Evolutionary conservation across 2,329 filamentous ascomycete species (phyloP).

Genomic region (Metarhizium album): DNA sequence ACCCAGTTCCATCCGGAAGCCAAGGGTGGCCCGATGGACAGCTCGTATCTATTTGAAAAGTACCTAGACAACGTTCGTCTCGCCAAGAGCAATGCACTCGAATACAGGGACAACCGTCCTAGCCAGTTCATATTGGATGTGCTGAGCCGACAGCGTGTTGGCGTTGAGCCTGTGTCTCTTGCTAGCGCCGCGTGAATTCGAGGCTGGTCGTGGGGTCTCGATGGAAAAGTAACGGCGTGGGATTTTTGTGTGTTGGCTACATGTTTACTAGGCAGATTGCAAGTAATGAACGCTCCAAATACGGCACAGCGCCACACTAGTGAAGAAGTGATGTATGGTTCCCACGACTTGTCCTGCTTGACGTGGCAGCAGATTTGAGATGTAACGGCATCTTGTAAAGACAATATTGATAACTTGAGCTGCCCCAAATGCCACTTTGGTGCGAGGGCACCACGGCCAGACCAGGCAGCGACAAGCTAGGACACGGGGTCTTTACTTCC

Average conservation of each 20-base stretch:
- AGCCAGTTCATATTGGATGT: slow-evolving; percentile 83
- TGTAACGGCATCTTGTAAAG: no score
- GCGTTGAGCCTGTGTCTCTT: slow-evolving; percentile 58
- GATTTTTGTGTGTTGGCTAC: background rate
- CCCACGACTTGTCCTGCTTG: no score
- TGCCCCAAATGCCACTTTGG: no score
- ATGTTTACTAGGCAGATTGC: background rate
- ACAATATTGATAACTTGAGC: no score
- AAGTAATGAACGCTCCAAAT: background rate
- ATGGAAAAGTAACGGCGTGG: slow-evolving; percentile 3
- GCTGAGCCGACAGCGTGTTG: slow-evolving; percentile 87
- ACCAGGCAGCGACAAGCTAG: no score
- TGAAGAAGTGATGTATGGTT: background rate
- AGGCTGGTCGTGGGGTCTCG: background rate
- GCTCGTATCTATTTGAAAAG: slow-evolving; percentile 90
- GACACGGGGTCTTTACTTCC: no score
- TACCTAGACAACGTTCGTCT: slow-evolving; percentile 82
- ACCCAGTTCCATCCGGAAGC: slow-evolving; percentile 99
- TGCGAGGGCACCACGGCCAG: no score
- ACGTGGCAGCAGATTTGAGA: no score
- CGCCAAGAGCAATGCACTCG: slow-evolving; percentile 75
- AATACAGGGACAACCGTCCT: slow-evolving; percentile 78
- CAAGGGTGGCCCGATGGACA: slow-evolving; percentile 93
- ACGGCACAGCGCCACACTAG: background rate
- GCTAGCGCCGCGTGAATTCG: slow-evolving; percentile 33